phyloP scores from a whole-genome alignment of 345 rosid species.

The Brassica nigra region DNA sequence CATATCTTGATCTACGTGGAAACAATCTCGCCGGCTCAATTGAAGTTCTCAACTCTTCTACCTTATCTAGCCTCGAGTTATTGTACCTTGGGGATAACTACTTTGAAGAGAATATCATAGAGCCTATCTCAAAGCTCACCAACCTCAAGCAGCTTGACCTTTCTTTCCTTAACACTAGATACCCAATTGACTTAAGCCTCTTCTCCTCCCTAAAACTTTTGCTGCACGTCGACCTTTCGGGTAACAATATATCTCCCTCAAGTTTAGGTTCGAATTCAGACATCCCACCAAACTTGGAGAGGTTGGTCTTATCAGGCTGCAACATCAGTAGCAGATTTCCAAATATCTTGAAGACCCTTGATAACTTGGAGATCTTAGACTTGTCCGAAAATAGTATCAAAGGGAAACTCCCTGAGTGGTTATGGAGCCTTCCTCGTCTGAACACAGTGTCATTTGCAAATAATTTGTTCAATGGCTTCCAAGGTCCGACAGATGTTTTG shows the following conservation, averaged over 20 bases:
- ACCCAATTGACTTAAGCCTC: neutral
- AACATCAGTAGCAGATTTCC: neutral
- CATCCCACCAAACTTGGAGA: neutral
- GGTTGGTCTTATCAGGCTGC: accelerated
- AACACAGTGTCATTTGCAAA: accelerated
- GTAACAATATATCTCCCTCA: neutral
- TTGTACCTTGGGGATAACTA: neutral
- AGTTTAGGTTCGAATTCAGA: neutral
- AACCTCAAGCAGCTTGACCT: neutral
- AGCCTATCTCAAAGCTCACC: slow-evolving; percentile 24
- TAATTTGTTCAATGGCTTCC: neutral
- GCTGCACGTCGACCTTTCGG: neutral
- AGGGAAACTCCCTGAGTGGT: slow-evolving; percentile 12
- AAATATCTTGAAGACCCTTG: neutral
- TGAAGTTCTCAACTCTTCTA: neutral
- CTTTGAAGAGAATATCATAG: neutral
- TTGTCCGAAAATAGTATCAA: neutral
- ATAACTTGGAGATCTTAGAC: neutral
- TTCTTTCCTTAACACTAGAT: neutral
- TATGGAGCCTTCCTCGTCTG: slow-evolving; percentile 12
- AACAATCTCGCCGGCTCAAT: neutral
- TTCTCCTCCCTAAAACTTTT: neutral
- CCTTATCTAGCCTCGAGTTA: neutral
- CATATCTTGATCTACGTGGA: neutral
- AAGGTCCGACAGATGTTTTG: neutral